Base-by-base conservation (phyloP, 129 eudicot species). In the Flaveria linearis region DNA sequence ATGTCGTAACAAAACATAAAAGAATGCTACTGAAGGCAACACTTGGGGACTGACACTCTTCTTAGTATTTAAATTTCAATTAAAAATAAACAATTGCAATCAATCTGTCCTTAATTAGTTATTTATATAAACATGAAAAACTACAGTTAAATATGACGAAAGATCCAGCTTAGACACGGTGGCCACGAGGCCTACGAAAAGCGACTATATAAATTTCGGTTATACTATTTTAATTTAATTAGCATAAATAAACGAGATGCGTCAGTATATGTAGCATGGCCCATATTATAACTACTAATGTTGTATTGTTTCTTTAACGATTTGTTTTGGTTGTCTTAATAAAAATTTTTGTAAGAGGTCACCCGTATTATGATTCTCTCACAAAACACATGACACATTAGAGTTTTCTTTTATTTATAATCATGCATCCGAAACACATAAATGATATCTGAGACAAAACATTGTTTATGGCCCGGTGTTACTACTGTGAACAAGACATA, bases 151-250 rank as follows among this genome's bases (percentile, higher is more conserved):
- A 20, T 36, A 14, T 47, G 11, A 43, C 30, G 64, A 10, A 45
- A 50, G 26, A 49, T 78, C 71, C 71, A 70, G 62, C 26, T 57
- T 10, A 71, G 72, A 78, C 78, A 71, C 64, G 66, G 42, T 79
- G 73, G 67, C 78, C 55, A 79, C 55, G 77, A 70, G 57, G 71
- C 13, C 49, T 14, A 9, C 49, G 12, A 45, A 8, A 9, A 46
- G 51, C 33, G 70, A 45, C 76, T 61, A 25, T 23, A 25, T 13
- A 60, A 60, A 26, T 61, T 61, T 33, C 41, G 18, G 17, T 61
- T 39, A 58, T 2, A 58, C 11, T 58, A 11, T 11, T 58, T 58
- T 8, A 2, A 58, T 10, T 58, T 55, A 17, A 55, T 55, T 17
- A 9, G 9, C 18, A n/a, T 45, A 51, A 53, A 17, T 17, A 53